Evolutionary conservation across 2,329 filamentous ascomycete genomes (phyloP), one percentile per base, ranked within the genome.

Genomic region (Paecilomyces sp.): DNA sequence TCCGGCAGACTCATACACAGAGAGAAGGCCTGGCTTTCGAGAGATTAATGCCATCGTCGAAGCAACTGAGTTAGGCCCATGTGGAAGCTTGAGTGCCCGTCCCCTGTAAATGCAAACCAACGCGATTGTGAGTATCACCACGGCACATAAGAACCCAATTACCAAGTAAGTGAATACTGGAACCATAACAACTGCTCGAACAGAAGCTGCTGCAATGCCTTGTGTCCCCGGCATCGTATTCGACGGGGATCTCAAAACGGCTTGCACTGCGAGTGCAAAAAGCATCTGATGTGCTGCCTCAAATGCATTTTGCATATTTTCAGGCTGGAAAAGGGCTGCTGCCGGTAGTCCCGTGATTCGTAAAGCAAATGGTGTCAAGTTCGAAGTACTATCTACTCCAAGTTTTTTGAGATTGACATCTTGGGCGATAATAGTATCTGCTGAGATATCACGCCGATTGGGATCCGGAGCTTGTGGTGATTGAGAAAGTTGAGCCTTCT

Each of bases 241-340:
- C 34, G 30, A 50, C 11, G 57, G 50, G n/a, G 12, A 12, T 7
- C 22, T 54, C 25, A 58, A n/a, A 3, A 58, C 13, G 18, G 25
- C 33, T 5, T 58, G 64, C 8, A 72, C 61, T 3, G 72, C 72
- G 3, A 63, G 13, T 0, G 75, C 63, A 52, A 82, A 80, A 0
- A 81, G 63, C 0, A 82, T 31, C 13, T 74, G 66, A 57, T 82
- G 79, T 0, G 77, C 76, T 1, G 68, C 66, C 30, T 76, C 68
- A 54, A 78, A 80, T 0, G 75, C 72, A 1, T 62, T 31, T 0
- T 67, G 63, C 0, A 82, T 58, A 0, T 60, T 61, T 13, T 67
- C 55, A 28, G 71, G 70, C 47, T 77, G 70, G 1, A 76, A 56
- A 34, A 76, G 76, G 0, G 72, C 68, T 15, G 71, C 66, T 0